phyloP scores from a whole-genome alignment of 1,284 basidiomycete species.

The Cutaneotrichosporon spelunceum region DNA sequence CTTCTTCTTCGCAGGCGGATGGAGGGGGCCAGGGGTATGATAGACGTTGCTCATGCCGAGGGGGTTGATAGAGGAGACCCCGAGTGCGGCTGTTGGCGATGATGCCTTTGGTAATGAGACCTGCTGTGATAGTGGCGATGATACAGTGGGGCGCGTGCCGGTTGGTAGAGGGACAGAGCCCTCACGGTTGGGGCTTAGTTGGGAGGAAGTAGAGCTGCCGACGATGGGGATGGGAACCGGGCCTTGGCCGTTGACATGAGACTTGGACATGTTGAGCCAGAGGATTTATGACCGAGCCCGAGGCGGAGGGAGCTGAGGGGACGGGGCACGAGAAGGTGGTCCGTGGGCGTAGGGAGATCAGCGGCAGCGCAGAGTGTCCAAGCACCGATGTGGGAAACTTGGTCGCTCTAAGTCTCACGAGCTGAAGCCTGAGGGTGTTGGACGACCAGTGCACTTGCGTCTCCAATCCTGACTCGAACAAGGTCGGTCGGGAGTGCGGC shows the following conservation, averaged over 20 bases:
- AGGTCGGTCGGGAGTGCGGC: background rate
- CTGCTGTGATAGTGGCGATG: slow-evolving; percentile 8
- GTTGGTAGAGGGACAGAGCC: background rate
- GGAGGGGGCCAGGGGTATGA: slow-evolving; percentile 3
- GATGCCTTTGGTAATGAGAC: background rate
- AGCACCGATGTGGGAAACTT: background rate
- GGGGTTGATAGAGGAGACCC: background rate
- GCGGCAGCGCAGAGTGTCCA: background rate
- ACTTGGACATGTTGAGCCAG: background rate
- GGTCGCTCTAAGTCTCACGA: background rate
- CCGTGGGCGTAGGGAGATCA: background rate
- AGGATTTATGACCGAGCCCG: background rate
- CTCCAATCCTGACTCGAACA: background rate
- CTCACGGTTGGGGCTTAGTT: background rate
- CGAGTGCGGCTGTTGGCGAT: background rate
- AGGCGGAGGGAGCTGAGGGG: background rate
- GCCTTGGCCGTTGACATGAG: background rate
- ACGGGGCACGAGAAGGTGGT: background rate
- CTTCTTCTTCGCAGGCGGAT: slow-evolving; percentile 13
- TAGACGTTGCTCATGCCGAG: background rate
- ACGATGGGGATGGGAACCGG: background rate
- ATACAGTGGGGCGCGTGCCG: background rate
- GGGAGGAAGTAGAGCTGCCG: background rate
- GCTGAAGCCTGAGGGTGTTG: background rate
- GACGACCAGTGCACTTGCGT: background rate